Evolutionary conservation across 2,329 filamentous ascomycete genomes (phyloP).

Genomic region (Clathrospora elynae): DNA sequence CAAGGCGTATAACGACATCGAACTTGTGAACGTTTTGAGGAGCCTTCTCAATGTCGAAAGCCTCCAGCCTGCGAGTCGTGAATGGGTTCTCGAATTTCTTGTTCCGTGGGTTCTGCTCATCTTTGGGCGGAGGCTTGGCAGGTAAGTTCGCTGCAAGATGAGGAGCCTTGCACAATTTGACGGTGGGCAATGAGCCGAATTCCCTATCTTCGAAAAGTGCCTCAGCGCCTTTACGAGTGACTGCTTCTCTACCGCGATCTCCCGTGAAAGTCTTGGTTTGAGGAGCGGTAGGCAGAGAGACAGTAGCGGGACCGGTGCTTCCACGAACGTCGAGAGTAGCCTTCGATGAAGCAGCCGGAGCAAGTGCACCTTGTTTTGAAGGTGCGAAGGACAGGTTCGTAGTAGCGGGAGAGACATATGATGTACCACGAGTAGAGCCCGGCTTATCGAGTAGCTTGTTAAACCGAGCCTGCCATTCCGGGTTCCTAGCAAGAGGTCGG

Average conservation of each 20-base stretch:
- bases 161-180: conserved; percentile 39
- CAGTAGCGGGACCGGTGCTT: conserved; percentile 63
- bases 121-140: conserved; percentile 29
- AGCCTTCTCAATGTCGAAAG: conserved; percentile 33
- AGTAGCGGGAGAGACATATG: conserved; percentile 15
- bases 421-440: conserved; percentile 40
- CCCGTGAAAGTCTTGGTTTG: conserved; percentile 27
- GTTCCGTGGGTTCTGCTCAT: conserved; percentile 26
- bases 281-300: conserved; percentile 64
- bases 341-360: conserved; percentile 71
- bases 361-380: conserved; percentile 54
- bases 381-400: conserved; percentile 42
- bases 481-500: conserved; percentile 47
- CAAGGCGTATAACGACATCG: conserved; percentile 36
- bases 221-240: conserved; percentile 50
- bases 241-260: conserved; percentile 43
- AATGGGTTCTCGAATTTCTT: conserved; percentile 39
- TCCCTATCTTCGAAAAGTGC: conserved; percentile 53
- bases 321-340: conserved; percentile 59
- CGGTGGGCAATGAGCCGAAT: conserved; percentile 54
- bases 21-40: conserved; percentile 27
- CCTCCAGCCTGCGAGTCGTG: conserved; percentile 33
- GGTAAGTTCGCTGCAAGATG: conserved; percentile 44
- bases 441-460: conserved; percentile 75
- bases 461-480: conserved; percentile 81